These are phyloP conservation scores for Suillus variegatus DNA, from an alignment of 768 basidiomycete species.

Conservation along the genomic window DNA sequence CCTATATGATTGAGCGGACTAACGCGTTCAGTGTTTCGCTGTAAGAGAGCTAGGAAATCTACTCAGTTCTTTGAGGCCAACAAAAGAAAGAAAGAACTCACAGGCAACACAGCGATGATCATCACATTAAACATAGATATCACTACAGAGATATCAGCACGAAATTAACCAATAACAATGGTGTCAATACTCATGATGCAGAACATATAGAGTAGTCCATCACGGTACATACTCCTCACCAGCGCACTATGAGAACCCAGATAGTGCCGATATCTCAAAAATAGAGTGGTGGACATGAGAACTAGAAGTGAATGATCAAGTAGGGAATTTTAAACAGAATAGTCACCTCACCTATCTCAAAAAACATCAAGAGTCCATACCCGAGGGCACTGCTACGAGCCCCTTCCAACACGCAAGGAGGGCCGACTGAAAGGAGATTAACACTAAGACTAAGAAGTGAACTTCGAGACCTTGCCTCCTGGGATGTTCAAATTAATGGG, in stretches of 20 bases:
- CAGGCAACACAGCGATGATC: background rate
- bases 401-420: constrained; percentile 5
- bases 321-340: background rate
- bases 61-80: background rate
- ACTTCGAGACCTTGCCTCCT: background rate
- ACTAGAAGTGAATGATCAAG: background rate
- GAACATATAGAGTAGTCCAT: constrained; percentile 2
- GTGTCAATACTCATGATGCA: background rate
- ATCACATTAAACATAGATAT: background rate
- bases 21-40: background rate
- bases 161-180: background rate
- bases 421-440: background rate
- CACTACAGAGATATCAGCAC: background rate
- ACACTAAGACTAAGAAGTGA: background rate
- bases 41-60: background rate
- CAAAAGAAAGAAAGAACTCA: background rate
- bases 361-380: constrained; percentile 6
- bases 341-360: constrained; percentile 9
- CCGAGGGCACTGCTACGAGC: background rate
- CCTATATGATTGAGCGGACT: background rate
- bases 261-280: constrained; percentile 8
- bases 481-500: background rate
- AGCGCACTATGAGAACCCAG: background rate
- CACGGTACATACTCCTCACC: background rate
- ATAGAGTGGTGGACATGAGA: constrained; percentile 1